Conservation (phyloP, 768 basidiomycete genomes). For the Pseudohyphozyma bogoriensis region DNA sequence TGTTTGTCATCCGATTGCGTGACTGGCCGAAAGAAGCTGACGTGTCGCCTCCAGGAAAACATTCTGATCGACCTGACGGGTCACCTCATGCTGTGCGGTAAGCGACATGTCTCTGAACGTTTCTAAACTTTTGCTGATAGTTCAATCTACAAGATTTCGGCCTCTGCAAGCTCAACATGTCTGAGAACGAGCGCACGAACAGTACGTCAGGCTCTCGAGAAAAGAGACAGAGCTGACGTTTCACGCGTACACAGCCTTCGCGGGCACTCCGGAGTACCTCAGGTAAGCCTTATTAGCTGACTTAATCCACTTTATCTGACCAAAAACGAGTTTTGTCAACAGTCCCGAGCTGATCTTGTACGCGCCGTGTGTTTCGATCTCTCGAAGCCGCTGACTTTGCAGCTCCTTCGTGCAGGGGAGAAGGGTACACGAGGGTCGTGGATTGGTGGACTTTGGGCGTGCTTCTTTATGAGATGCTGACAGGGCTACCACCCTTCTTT, state of each 20-base stretch:
- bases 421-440: slow-evolving; percentile 49
- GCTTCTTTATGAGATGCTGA: slow-evolving; percentile 77
- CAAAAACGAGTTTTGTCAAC: too few species aligned
- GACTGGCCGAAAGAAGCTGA: too few species aligned
- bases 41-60: too few species aligned
- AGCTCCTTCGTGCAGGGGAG: slow-evolving; percentile 39
- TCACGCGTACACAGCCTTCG: slow-evolving; percentile 52
- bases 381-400: too few species aligned
- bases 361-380: not conserved
- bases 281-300: not conserved
- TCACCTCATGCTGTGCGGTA: slow-evolving; percentile 75
- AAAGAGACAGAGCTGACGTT: too few species aligned
- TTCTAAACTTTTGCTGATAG: too few species aligned
- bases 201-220: slow-evolving; percentile 41
- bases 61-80: slow-evolving; percentile 94
- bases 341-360: not conserved
- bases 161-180: slow-evolving; percentile 65
- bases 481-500: slow-evolving; percentile 90
- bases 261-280: slow-evolving; percentile 92
- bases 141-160: slow-evolving; percentile 83
- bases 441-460: slow-evolving; percentile 99
- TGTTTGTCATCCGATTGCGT: too few species aligned
- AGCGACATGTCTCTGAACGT: too few species aligned
- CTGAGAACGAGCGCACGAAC: slow-evolving; percentile 88
- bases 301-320: not conserved